These are phyloP conservation scores for Coemansia sp. DNA, from an alignment of 371 early-diverging fungal species.

Conservation along the genomic window DNA sequence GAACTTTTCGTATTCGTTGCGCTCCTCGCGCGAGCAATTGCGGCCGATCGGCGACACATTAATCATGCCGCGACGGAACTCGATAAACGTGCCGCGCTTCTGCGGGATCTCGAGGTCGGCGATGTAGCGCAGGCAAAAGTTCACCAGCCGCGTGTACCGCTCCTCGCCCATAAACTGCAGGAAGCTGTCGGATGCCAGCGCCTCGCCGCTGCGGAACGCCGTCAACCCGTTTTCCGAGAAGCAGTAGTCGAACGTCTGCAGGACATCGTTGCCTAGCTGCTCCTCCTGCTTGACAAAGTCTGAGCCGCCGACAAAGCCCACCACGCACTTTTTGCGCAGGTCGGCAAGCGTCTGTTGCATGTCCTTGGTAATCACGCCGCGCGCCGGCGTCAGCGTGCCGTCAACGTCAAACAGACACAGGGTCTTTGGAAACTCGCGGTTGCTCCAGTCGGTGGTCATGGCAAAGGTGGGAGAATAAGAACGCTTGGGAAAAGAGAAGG, in stretches of 20 bases:
- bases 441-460: slow-evolving; percentile 47
- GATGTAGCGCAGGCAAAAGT: slow-evolving; percentile 92
- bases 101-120: slow-evolving; percentile 94
- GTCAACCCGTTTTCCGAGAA: slow-evolving; percentile 99
- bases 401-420: slow-evolving; percentile 99
- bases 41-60: slow-evolving; percentile 99
- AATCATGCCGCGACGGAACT: slow-evolving; percentile 99
- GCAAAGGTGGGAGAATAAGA: neutral
- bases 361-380: slow-evolving; percentile 79
- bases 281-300: slow-evolving; percentile 98
- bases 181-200: slow-evolving; percentile 79
- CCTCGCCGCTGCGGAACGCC: slow-evolving; percentile 83
- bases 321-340: slow-evolving; percentile 86
- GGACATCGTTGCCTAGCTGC: slow-evolving; percentile 84
- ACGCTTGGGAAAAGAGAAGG: too few species aligned
- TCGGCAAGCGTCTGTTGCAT: slow-evolving; percentile 80
- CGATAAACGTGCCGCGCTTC: slow-evolving; percentile 99
- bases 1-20: slow-evolving; percentile 91
- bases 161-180: slow-evolving; percentile 95
- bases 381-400: slow-evolving; percentile 98
- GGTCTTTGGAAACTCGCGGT: slow-evolving; percentile 75
- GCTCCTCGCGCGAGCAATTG: slow-evolving; percentile 92
- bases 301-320: slow-evolving; percentile 99
- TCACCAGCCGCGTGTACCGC: slow-evolving; percentile 91
- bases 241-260: slow-evolving; percentile 93